Evolutionary conservation across 2,329 filamentous ascomycete species (phyloP), one percentile per base, ranked within the genome.

Genomic region (Metarhizium sp.): DNA sequence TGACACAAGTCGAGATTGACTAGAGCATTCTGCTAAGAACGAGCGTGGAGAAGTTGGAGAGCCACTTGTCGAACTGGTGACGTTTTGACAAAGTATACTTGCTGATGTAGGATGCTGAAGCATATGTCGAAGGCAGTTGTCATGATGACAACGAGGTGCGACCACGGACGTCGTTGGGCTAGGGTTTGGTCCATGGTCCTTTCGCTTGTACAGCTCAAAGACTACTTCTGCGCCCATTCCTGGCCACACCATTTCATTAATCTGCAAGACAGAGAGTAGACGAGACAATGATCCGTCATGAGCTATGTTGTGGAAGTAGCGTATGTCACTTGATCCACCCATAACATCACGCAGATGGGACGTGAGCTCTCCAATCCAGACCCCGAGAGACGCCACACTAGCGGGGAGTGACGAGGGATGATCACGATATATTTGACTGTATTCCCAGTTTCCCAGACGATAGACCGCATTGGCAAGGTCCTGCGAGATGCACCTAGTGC

Each of bases 211-310:
- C 34, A 92, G 65, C 72, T 92, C 88, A 65, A 92, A 90, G 0
- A 91, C 80, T 0, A 92, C 76, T 70, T 92, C 88, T 10, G 82
- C 76, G 0, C 88, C 88, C 88, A 92, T 91, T 0, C 88, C 88
- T 0, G 88, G 88, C 88, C 88, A 92, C 1, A 90, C 83, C 88
- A 92, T 92, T 53, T 75, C 68, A 25, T 90, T 84, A 1, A 87
- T 64, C 70, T 92, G 88, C 64, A 94, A 66, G 16, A 92, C 78
- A 2, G 81, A 81, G 25, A 94, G 72, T 6, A 92, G 63, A 2
- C 82, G 73, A 11, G 85, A 83, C 6, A 92, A 65, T 3, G 82
- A 86, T 2, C 89, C 90, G 62, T 94, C 90, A 63, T 95, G 89
- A 2, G 88, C 89, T 42, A 94, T 78, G 59, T 92, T 92, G 64